Base-by-base conservation (phyloP, 306 rosid species). In the Alnus rubra region DNA sequence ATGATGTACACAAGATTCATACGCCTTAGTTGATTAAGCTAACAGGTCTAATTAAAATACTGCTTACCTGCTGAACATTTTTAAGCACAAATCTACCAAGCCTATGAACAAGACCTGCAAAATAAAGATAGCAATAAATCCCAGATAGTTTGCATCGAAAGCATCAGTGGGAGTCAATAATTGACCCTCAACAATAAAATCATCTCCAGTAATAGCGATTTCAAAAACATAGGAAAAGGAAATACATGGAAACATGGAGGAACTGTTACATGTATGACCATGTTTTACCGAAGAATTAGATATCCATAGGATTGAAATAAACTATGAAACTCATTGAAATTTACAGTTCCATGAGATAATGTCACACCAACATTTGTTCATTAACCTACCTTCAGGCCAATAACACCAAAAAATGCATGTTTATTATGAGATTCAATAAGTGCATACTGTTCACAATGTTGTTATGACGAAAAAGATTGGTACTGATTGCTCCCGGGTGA, bases 401-500 rank as follows among this genome's bases (percentile, higher is more conserved):
- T 59, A 28, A 59, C 31, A 59, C 65, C 35, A 59, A 59, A 59
- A 59, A 8, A 33, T 4, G 16, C 71, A 13, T 12, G 7, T 15
- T 35, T 42, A 68, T 4, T 9, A 67, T 2, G 8, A 68, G 15
- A 4, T 18, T 79, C 39, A 10, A 39, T 39, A 33, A 63, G 73
- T 5, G 73, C 44, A 84, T 88, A 91, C 98, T 87, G 3, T 79
- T 76, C 9, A 86, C 0, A 49, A 72, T 9, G 65, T 31, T 42
- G 74, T 1, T 83, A 52, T 90, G 44, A 50, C 99, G 96, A 67
- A 86, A 88, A 80, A 95, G 89, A 80, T 91, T 89, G 78, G 98
- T 93, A 47, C 15, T 2, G 28, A 95, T 87, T 82, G 69, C 13
- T 76, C 99, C 99, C 1, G 97, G 99, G 76, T 95, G 99, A 88